phyloP scores from a whole-genome alignment of 352 stramenopile genomes.

The Globisporangium cederbergense region DNA sequence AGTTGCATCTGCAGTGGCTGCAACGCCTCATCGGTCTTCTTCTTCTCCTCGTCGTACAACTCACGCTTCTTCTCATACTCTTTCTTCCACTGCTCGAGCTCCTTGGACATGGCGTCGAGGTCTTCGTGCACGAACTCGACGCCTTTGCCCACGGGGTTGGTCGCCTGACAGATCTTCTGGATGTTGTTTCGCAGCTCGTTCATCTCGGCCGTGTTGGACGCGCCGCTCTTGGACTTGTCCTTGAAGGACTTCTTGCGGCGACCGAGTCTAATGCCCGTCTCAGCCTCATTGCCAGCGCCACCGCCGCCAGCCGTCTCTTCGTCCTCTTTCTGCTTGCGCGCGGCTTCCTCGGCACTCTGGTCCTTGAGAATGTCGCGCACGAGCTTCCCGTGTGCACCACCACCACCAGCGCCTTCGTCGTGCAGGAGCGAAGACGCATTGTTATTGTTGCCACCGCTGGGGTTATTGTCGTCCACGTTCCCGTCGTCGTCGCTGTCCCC shows the following conservation, averaged over 20 bases:
- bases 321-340: conserved; percentile 62
- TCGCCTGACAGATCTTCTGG: conserved; percentile 90
- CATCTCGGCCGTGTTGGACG: conserved; percentile 70
- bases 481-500: conserved; percentile 44
- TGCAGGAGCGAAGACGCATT: conserved; percentile 28
- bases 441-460: conserved; percentile 1
- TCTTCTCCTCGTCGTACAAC: conserved; percentile 80
- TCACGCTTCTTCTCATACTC: conserved; percentile 80
- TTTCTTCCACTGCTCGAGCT: conserved; percentile 90
- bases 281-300: conserved; percentile 34
- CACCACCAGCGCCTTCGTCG: conserved; percentile 28
- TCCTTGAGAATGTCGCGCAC: conserved; percentile 86
- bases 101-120: conserved; percentile 91
- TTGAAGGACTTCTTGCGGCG: conserved; percentile 82
- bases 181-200: conserved; percentile 79
- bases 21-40: conserved; percentile 79
- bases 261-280: conserved; percentile 73
- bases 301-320: conserved; percentile 42
- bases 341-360: conserved; percentile 64
- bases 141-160: conserved; percentile 87
- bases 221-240: conserved; percentile 67
- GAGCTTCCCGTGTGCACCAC: conserved; percentile 53
- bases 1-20: conserved; percentile 82
- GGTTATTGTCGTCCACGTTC: conserved; percentile 33
- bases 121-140: conserved; percentile 95